These are phyloP conservation scores for Thoreauomyces humboldtii DNA, from an alignment of 192 early-diverging fungal species.

Conservation along the genomic window DNA sequence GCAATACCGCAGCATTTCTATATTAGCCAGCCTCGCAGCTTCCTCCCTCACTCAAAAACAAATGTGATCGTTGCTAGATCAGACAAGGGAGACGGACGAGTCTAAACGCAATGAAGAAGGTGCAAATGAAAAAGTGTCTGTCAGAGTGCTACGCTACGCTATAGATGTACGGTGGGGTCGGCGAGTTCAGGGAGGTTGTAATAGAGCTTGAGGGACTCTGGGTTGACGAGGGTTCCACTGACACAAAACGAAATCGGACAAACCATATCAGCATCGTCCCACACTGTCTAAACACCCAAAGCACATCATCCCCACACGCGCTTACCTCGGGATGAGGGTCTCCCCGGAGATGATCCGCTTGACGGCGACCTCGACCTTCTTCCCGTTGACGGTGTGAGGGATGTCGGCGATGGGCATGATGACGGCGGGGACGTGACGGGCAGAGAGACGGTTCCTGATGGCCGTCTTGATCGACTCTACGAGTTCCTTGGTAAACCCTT, in stretches of 20 bases:
- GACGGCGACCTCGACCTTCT: constrained; percentile 97
- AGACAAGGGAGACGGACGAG: too few relatives aligned
- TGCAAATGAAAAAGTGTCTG: too few relatives aligned
- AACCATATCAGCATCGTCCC: not conserved
- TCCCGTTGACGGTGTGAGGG: constrained; percentile 94
- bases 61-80: too few relatives aligned
- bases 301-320: too few relatives aligned
- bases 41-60: too few relatives aligned
- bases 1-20: too few relatives aligned
- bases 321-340: constrained; percentile 62
- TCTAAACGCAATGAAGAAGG: too few relatives aligned
- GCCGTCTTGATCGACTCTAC: constrained; percentile 68
- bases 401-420: constrained; percentile 78
- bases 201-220: constrained; percentile 80
- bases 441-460: constrained; percentile 82
- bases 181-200: constrained; percentile 72
- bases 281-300: not conserved
- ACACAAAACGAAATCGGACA: not conserved
- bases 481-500: constrained; percentile 57
- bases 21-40: too few relatives aligned
- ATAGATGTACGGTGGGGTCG: constrained; percentile 10
- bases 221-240: constrained; percentile 80
- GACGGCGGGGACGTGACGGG: constrained; percentile 86
- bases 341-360: constrained; percentile 81
- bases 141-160: too few relatives aligned